Conservation (phyloP, 1,139 yeast genomes). For the Blastobotrys apis region DNA sequence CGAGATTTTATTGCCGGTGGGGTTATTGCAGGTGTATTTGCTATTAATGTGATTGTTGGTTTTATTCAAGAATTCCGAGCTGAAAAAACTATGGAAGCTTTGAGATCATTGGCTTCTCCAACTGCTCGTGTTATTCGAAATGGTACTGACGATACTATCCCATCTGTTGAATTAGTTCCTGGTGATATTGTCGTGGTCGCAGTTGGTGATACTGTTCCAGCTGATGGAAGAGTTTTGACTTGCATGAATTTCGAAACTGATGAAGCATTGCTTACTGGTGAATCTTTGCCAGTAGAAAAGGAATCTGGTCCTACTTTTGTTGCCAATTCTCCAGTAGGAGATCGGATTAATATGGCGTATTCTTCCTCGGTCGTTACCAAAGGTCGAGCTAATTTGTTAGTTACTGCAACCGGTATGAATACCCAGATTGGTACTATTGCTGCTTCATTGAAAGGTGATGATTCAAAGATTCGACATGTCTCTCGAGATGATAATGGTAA, state of each 20-base stretch:
- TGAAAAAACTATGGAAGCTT: slow-evolving; percentile 76
- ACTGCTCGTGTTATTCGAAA: slow-evolving; percentile 65
- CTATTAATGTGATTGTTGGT: slow-evolving; percentile 64
- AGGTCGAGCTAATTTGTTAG: slow-evolving; percentile 74
- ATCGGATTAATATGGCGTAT: slow-evolving; percentile 68
- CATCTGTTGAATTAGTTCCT: slow-evolving; percentile 69
- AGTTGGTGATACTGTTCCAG: slow-evolving; percentile 79
- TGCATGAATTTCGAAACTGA: slow-evolving; percentile 69
- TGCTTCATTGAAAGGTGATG: slow-evolving; percentile 47
- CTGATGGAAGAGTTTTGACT: slow-evolving; percentile 62
- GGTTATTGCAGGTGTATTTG: slow-evolving; percentile 68
- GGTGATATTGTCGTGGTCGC: slow-evolving; percentile 65
- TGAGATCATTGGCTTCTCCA: slow-evolving; percentile 65
- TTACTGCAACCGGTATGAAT: slow-evolving; percentile 57
- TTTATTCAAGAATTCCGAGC: slow-evolving; percentile 69
- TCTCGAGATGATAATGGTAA: slow-evolving; percentile 37
- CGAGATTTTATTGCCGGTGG: slow-evolving; percentile 82
- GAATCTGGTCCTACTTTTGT: slow-evolving; percentile 43
- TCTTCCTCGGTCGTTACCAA: slow-evolving; percentile 69
- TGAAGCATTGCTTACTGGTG: slow-evolving; percentile 78
- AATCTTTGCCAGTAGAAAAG: slow-evolving; percentile 70
- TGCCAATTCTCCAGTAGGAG: slow-evolving; percentile 63
- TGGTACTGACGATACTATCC: slow-evolving; percentile 55
- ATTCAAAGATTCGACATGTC: slow-evolving; percentile 35
- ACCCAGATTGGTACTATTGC: slow-evolving; percentile 82